Evolutionary conservation across 2,329 filamentous ascomycete genomes (phyloP), one percentile per base, ranked within the genome.

Genomic region (Alternaria arborescens): DNA sequence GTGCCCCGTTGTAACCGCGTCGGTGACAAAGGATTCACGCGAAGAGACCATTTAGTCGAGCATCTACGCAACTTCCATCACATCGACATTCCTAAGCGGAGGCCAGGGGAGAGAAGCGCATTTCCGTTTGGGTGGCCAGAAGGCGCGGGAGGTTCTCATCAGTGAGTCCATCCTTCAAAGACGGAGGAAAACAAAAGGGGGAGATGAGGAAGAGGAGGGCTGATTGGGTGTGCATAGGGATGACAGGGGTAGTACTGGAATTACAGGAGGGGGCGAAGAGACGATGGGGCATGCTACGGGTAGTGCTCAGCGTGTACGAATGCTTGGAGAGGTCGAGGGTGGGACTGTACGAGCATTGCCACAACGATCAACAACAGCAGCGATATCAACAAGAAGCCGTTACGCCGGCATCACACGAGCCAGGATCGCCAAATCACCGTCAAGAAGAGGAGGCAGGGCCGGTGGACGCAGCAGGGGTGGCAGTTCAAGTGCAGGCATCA

Each of bases 61-160:
- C 87, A 89, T 71, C 71, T 85, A 53, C 78, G 86, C 53, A 84
- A 84, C 43, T 86, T 83, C 61, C 87, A 88, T 69, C 80, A 83
- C 55, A 72, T 82, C 46, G 78, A 84, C 50, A 79, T 82, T 42
- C 79, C 78, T 18, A 82, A 82, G 68, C 64, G 75, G 32, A 62
- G 64, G 51, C 71, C 74, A 5, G 74, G 74, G 8, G 74, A 78
- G 64, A 65, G 74, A 4, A 70, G 64, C 11, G 74, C 74, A 4
- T 71, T 74, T 34, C 72, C 72, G 2, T 64, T 72, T 53, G 74
- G 73, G 5, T 71, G 65, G 61, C 67, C 67, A 2, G 63, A 68
- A 16, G 36, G 24, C 18, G n/a, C 26, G 52, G 34, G 16, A 24
- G 51, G 47, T n/a, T 28, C 55, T 34, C n/a, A 52, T 16, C 36